phyloP scores from a whole-genome alignment of 2,329 filamentous ascomycete species.

The Pseudogymnoascus sp. region DNA sequence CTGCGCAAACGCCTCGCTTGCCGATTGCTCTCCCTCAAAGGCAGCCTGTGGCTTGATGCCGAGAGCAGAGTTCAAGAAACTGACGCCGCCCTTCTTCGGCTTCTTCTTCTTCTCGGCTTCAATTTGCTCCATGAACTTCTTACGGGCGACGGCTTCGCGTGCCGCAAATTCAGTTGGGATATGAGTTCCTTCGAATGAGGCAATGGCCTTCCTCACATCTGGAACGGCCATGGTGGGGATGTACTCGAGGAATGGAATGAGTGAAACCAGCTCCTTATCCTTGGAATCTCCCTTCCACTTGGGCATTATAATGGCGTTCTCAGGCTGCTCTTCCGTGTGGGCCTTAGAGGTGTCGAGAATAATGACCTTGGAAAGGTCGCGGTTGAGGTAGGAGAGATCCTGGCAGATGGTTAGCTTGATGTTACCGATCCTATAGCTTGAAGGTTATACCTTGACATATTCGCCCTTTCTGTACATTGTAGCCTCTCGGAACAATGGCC shows the following conservation, averaged over 20 bases:
- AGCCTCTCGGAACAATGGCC: constrained; percentile 92
- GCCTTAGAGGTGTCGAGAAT: constrained; percentile 79
- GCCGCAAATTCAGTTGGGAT: constrained; percentile 87
- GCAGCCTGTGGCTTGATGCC: constrained; percentile 67
- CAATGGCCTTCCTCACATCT: constrained; percentile 79
- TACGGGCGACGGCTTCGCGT: constrained; percentile 76
- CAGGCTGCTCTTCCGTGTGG: constrained; percentile 84
- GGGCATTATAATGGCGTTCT: constrained; percentile 86
- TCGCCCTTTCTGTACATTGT: constrained; percentile 94
- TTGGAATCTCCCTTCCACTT: constrained; percentile 80
- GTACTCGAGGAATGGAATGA: constrained; percentile 97
- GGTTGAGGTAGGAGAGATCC: constrained; percentile 97
- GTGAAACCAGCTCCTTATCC: constrained; percentile 76
- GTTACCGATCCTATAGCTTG: neutral
- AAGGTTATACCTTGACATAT: constrained; percentile 72
- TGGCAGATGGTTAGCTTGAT: constrained; percentile 33
- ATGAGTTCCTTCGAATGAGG: constrained; percentile 80
- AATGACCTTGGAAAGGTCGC: constrained; percentile 89
- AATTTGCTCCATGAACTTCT: constrained; percentile 74
- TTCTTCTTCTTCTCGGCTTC: constrained; percentile 59
- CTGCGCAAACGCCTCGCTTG: constrained; percentile 71
- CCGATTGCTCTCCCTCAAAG: constrained; percentile 63
- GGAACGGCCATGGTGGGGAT: constrained; percentile 86
- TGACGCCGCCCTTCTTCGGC: constrained; percentile 54
- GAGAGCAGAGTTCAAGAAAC: constrained; percentile 61